Evolutionary conservation across 2,329 filamentous ascomycete species (phyloP), one percentile per base, ranked within the genome.

Genomic region (Xylariaceae sp.): DNA sequence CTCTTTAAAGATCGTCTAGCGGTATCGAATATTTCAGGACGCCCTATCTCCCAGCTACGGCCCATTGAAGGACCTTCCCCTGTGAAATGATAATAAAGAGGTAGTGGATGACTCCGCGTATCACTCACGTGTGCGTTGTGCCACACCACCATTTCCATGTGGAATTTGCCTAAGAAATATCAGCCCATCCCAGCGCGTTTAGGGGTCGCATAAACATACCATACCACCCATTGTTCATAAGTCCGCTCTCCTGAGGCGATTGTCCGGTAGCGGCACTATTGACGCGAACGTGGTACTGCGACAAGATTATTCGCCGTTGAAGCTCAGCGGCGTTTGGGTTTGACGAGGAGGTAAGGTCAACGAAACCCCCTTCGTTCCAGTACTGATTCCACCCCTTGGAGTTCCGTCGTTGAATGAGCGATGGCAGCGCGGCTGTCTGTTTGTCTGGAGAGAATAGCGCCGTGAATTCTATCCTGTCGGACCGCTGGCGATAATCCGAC

Each of bases 181-280:
- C 58, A 42, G 56, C 23, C 7, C 9, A 10, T 20, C 12, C 12
- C 2, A 20, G 7, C 7, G 3, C 1, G 19, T 7, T 18, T 3
- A 7, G 14, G 12, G 14, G 19, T 3, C 12, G n/a, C n/a, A n/a
- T 18, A 20, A 12, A 45, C 59, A 12, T 59, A 61, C 59, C 59
- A 42, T 78, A 77, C 76, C 77, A 79, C 1, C 77, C 77, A 40
- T 78, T 78, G 40, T 78, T 79, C 64, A 78, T 74, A 1, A 78
- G 57, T 0, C 76, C 76, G 18, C 74, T 76, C 64, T 79, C 77
- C 57, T 79, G 76, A 0, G 76, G 75, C 0, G 74, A 71, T 16
- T 74, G 65, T 0, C 73, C 72, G 0, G 56, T 63, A 0, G 71
- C 68, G 3, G 76, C 76, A 7, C 71, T 73, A 40, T 79, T 79